Base-by-base conservation (phyloP, 345 rosid genomes). In the Rhodamnia argentea region DNA sequence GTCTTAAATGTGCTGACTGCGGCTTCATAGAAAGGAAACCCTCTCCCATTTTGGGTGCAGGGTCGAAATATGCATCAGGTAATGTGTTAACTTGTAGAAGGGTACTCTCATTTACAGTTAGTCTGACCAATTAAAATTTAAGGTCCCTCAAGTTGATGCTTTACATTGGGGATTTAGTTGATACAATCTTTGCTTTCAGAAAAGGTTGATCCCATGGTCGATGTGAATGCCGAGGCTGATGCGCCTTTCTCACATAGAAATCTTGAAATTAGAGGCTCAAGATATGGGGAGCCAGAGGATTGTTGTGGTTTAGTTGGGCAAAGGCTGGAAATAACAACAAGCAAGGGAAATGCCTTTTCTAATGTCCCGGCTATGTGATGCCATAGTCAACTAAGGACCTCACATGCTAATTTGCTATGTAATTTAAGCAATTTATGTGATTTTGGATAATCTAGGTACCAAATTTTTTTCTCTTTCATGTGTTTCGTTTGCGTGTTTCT, bases 1-100 rank as follows among this genome's bases (percentile, higher is more conserved):
- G 93, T 90, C 89, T 96, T 86, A 95, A 90, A 90, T 92, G 94
- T 90, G 94, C 99, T 32, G 95, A 96, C 87, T 89, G 93, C 57
- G 91, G 94, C 90, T 89, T 93, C 92, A 59, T 78, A 27, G 86
- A 93, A 24, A 54, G 88, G 84, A 93, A 90, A 53, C 83, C 86
- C 70, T 89, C 90, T 88, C 91, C 86, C 89, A 84, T 89, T 82
- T 89, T 85, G 90, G 91, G 88, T 89, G 88, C 87, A 60, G 94
- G 91, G 88, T 85, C 90, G 1, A 90, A 89, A 87, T 55, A 85
- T 74, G 87, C 87, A 85, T 78, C 60, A 82, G 86, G 86, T 84
- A 87, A 86, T 87, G 5, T 74, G 50, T 52, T 83, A 55, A 56
- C 60, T 54, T 22, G 62, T 83, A 82, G 40, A 86, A 22, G 32